Conservation (phyloP, 1,139 yeast genomes). For the Kurtzmaniella natalensis region DNA sequence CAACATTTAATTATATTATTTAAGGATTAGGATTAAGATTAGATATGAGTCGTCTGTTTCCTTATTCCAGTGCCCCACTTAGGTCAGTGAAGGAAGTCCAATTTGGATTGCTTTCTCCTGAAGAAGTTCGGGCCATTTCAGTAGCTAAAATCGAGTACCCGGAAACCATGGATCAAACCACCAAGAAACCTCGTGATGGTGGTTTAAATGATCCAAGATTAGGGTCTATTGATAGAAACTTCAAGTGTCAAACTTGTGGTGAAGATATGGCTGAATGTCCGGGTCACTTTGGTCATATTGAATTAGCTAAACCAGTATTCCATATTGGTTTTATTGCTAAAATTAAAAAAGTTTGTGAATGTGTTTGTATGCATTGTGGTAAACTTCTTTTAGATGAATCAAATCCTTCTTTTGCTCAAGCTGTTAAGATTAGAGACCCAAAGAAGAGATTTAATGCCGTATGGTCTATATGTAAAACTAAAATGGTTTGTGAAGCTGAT, state of each 20-base stretch:
- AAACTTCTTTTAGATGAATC: conserved; percentile 83
- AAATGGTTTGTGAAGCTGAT: conserved; percentile 95
- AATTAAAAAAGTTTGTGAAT: conserved; percentile 92
- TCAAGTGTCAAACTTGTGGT: conserved; percentile 98
- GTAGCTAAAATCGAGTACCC: conserved; percentile 98
- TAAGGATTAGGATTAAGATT: too few relatives aligned
- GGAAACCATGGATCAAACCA: conserved; percentile 97
- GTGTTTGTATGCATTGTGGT: conserved; percentile 98
- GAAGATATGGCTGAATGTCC: conserved; percentile 99
- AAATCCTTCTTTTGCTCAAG: conserved; percentile 83
- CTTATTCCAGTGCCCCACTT: conserved; percentile 96
- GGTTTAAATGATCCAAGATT: conserved; percentile 96
- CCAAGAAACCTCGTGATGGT: conserved; percentile 91
- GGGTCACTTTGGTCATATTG: conserved; percentile 99
- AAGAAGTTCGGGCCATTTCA: conserved; percentile 93
- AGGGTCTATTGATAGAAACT: conserved; percentile 95
- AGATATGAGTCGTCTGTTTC: conserved; percentile 66
- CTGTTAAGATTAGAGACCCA: conserved; percentile 86
- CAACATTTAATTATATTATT: too few relatives aligned
- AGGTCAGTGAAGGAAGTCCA: conserved; percentile 97
- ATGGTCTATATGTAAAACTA: conserved; percentile 87
- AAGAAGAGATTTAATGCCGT: conserved; percentile 95
- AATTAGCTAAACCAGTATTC: conserved; percentile 95
- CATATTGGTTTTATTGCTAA: conserved; percentile 94
- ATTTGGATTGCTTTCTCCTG: conserved; percentile 96